Conservation (phyloP, 2,329 filamentous ascomycete genomes). For the Hyphodiscus sp. region DNA sequence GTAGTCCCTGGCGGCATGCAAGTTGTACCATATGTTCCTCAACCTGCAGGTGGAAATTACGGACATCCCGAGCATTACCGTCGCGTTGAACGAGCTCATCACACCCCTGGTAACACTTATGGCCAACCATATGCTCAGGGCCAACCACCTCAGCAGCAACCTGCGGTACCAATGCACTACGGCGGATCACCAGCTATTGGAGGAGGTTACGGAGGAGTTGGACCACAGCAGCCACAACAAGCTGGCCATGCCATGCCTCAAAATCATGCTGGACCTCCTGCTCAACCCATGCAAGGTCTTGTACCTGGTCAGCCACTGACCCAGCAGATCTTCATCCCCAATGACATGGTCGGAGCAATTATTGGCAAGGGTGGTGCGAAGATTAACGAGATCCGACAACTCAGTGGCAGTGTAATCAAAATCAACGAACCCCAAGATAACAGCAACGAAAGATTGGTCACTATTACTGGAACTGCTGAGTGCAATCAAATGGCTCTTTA, state of each 20-base stretch:
- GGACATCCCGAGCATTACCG: slow-evolving; percentile 84
- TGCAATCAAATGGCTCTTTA: slow-evolving; percentile 99
- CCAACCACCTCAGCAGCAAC: slow-evolving; percentile 46
- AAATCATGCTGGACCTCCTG: slow-evolving; percentile 62
- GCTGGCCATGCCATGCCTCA: slow-evolving; percentile 58
- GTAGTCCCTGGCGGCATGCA: slow-evolving; percentile 97
- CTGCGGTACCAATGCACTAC: slow-evolving; percentile 71
- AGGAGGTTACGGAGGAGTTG: slow-evolving; percentile 69
- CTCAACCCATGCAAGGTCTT: slow-evolving; percentile 68
- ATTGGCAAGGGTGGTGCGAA: slow-evolving; percentile 98
- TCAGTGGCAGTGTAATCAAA: slow-evolving; percentile 97
- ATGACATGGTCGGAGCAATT: slow-evolving; percentile 99
- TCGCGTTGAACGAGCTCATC: slow-evolving; percentile 68
- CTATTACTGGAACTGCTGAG: slow-evolving; percentile 94
- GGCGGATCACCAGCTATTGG: slow-evolving; percentile 53
- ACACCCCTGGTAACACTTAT: slow-evolving; percentile 69
- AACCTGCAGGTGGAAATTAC: slow-evolving; percentile 87
- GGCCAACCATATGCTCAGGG: slow-evolving; percentile 51
- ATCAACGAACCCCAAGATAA: slow-evolving; percentile 99
- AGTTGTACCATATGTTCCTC: slow-evolving; percentile 95
- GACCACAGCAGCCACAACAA: slow-evolving; percentile 69
- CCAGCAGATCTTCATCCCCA: slow-evolving; percentile 98
- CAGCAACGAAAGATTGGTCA: slow-evolving; percentile 95
- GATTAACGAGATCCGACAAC: slow-evolving; percentile 97
- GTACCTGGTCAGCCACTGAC: slow-evolving; percentile 81